Evolutionary conservation across 2,329 filamentous ascomycete species (phyloP).

Genomic region (Epichloe gansuensis): DNA sequence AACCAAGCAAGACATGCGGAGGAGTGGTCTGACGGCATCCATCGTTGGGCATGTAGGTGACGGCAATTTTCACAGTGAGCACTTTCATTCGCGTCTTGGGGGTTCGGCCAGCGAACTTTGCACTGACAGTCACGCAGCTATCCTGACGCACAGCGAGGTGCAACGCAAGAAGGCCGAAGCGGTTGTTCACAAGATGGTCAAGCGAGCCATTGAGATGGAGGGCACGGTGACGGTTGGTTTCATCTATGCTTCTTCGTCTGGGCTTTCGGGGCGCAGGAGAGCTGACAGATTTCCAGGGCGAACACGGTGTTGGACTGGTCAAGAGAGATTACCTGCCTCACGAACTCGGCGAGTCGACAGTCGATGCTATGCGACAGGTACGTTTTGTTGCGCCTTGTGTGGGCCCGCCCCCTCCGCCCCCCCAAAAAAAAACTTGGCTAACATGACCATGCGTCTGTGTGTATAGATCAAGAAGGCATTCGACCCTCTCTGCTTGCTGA

Average conservation of each 20-base stretch:
- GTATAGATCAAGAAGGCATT: conserved; percentile 64
- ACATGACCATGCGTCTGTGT: not conserved
- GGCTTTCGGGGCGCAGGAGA: not conserved
- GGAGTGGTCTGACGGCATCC: conserved; percentile 31
- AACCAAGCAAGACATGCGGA: conserved; percentile 38
- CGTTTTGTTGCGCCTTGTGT: conserved; percentile 11
- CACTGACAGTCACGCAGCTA: conserved; percentile 24
- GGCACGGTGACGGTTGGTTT: conserved; percentile 58
- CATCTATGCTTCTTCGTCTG: conserved; percentile 11
- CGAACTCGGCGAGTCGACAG: conserved; percentile 61
- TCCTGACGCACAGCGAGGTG: conserved; percentile 49
- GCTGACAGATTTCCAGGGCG: conserved; percentile 37
- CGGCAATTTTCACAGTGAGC: conserved; percentile 61
- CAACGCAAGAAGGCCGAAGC: conserved; percentile 56
- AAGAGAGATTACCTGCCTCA: conserved; percentile 76
- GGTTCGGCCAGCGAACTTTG: not conserved
- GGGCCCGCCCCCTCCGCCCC: not conserved
- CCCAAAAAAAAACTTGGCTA: not conserved
- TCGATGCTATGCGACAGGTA: conserved; percentile 75
- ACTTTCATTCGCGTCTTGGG: not conserved
- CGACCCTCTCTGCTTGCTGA: conserved; percentile 60
- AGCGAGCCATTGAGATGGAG: conserved; percentile 72
- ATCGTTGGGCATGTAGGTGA: conserved; percentile 66
- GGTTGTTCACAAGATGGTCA: conserved; percentile 74
- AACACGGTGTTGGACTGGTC: conserved; percentile 73